phyloP scores from a whole-genome alignment of 805 yeast species.

The Yamadazyma sp. region DNA sequence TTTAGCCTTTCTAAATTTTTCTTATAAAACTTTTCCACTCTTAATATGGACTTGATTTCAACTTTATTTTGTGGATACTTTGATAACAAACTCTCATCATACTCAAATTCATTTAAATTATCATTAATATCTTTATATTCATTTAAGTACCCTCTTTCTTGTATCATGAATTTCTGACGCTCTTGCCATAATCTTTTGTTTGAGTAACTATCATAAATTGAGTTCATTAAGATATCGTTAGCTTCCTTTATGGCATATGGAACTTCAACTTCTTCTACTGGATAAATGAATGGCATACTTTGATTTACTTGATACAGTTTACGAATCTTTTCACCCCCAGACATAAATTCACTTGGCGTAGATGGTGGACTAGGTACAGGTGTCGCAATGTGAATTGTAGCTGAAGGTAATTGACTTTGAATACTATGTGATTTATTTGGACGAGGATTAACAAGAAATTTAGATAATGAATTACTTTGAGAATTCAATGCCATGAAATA shows the following conservation, averaged over 20 bases:
- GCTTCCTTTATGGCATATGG: slow-evolving; percentile 85
- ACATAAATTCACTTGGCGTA: slow-evolving; percentile 42
- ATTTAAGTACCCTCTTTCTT: slow-evolving; percentile 56
- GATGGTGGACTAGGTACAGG: slow-evolving; percentile 83
- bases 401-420: slow-evolving; percentile 47
- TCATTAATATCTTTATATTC: slow-evolving; percentile 16
- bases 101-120: slow-evolving; percentile 25
- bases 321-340: slow-evolving; percentile 48
- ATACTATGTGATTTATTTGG: slow-evolving; percentile 45
- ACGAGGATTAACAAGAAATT: slow-evolving; percentile 56
- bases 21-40: slow-evolving; percentile 61
- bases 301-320: slow-evolving; percentile 63
- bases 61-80: slow-evolving; percentile 32
- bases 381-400: slow-evolving; percentile 71
- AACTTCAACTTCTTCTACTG: slow-evolving; percentile 42
- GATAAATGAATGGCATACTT: slow-evolving; percentile 65
- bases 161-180: slow-evolving; percentile 64
- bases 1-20: slow-evolving; percentile 52
- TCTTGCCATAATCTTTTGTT: slow-evolving; percentile 70
- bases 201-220: slow-evolving; percentile 65
- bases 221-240: slow-evolving; percentile 56
- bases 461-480: slow-evolving; percentile 54
- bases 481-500: slow-evolving; percentile 38
- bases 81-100: slow-evolving; percentile 16
- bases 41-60: slow-evolving; percentile 41